Evolutionary conservation across 2,329 filamentous ascomycete species (phyloP), one percentile per base, ranked within the genome.

Genomic region (Phaeoacremonium minimum): DNA sequence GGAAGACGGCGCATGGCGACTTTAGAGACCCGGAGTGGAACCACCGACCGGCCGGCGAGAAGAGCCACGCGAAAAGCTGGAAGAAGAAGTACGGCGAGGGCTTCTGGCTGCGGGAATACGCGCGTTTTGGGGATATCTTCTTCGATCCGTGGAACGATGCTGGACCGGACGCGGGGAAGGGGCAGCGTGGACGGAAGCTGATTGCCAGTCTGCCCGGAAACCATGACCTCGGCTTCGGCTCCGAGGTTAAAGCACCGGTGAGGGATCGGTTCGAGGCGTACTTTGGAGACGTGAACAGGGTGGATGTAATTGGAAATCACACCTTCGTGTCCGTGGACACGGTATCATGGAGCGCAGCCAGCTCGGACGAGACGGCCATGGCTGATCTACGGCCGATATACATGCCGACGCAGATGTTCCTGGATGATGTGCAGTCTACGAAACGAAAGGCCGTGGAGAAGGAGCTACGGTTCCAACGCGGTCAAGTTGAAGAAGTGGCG

Each of bases 291-390:
- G 78, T 83, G n/a, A 97, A 96, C 58, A 75, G 87, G 7, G 81
- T 98, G 15, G 89, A 97, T 57, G 75, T 97, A 5, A 74, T 97
- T 36, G 93, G 87, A 11, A 98, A 98, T 54, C 93, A 98, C 57
- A 94, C 88, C 0, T 89, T 98, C 55, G 87, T 98, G 15, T 94
- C 88, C 1, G 75, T 98, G 7, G 93, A 98, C 56, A 79, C 84
- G 0, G 83, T 95, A 5, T 96, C 90, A 0, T 62, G 97, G 50
- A 95, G 88, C 53, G 91, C 93, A 4, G 73, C 58, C 30, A 67
- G 67, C 3, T 77, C 75, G 3, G 56, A 66, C 32, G 66, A 73
- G 55, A 71, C 69, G 26, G 62, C 69, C 34, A 58, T 61, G 5
- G 61, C 74, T 35, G 73, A 79, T 28, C 56, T 80, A 14, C 61